A percentile compares a stretch with the other conserved stretches of the same genome.
Conservation (phyloP, 257 asterid species). For the Przewalskia tangutica region DNA sequence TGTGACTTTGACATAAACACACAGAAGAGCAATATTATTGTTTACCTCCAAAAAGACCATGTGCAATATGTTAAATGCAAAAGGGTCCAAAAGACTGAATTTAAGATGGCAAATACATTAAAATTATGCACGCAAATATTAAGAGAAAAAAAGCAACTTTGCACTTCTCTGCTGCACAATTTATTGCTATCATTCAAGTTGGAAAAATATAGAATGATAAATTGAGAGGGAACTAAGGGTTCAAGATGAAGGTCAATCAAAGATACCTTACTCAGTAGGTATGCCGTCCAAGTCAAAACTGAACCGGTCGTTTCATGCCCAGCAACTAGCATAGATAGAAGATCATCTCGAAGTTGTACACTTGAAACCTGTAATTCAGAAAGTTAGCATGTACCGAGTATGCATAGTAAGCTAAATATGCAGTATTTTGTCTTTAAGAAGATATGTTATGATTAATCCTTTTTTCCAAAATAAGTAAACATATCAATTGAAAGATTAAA, state of each 20-base stretch:
- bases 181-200: not conserved
- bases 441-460: not conserved
- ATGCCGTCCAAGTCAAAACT: constrained; percentile 83
- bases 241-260: not conserved
- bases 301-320: constrained; percentile 99
- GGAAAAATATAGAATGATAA: not conserved
- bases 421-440: not conserved
- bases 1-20: no score
- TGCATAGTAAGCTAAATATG: not conserved
- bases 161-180: not conserved
- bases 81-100: not conserved
- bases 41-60: not conserved
- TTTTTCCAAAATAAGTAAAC: not conserved
- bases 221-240: not conserved
- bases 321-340: constrained; percentile 97
- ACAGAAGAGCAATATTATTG: no score
- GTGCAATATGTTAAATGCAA: not conserved
- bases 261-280: constrained; percentile 85
- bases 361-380: constrained; percentile 65
- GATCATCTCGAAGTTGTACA: constrained; percentile 80
- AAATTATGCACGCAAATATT: not conserved
- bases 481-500: not conserved
- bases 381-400: not conserved
- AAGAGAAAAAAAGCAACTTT: not conserved
- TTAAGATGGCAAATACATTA: not conserved